Percentiles rank a stretch among this genome's conserved stretches.
Evolutionary conservation across 805 yeast genomes (phyloP).

Genomic region (Blastobotrys attinorum): DNA sequence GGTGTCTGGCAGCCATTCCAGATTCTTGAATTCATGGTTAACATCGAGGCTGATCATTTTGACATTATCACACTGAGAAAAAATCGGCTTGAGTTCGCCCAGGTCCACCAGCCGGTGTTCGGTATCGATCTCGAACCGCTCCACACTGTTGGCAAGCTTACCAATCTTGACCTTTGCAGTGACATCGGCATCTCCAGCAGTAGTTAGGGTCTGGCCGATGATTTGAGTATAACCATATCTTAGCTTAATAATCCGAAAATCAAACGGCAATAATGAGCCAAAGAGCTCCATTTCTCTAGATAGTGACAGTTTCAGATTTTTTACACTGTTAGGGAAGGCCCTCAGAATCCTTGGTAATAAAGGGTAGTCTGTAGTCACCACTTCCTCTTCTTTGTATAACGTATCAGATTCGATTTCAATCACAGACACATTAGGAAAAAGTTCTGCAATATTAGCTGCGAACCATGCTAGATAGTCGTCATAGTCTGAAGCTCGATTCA

Average conservation of each 20-base stretch:
- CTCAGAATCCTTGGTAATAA: not conserved
- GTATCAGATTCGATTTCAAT: not conserved
- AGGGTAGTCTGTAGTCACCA: not conserved
- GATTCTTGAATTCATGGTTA: not conserved
- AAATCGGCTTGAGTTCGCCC: not conserved
- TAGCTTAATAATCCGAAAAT: slow-evolving; percentile 1
- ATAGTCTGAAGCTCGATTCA: not conserved
- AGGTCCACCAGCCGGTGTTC: slow-evolving; percentile 1
- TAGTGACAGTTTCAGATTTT: not conserved
- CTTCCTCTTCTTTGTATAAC: not conserved
- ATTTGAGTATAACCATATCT: not conserved
- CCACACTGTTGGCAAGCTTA: not conserved
- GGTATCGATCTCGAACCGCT: slow-evolving; percentile 1
- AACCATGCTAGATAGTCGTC: slow-evolving; percentile 1
- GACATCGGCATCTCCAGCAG: slow-evolving; percentile 1
- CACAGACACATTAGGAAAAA: not conserved
- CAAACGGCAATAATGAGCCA: not conserved
- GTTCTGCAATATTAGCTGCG: not conserved
- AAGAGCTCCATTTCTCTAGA: not conserved
- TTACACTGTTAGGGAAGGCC: not conserved
- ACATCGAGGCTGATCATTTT: not conserved
- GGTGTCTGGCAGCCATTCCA: not conserved
- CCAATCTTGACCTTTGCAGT: slow-evolving; percentile 1
- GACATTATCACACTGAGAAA: not conserved
- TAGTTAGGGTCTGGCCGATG: not conserved